Evolutionary conservation across 2,329 filamentous ascomycete species (phyloP).

Genomic region (Tothia fuscella): DNA sequence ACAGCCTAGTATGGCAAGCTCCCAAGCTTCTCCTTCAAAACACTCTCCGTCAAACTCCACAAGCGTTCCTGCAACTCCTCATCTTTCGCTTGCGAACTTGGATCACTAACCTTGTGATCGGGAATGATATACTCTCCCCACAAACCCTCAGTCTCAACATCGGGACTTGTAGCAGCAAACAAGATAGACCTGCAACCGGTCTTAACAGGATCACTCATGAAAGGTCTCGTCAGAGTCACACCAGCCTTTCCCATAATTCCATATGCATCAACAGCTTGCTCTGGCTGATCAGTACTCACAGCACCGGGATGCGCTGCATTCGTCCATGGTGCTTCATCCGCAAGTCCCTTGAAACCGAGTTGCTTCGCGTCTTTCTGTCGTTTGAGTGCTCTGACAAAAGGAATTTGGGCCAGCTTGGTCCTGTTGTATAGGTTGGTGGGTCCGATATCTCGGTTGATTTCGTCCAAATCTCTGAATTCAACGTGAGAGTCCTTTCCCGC

Average conservation of each 20-base stretch:
- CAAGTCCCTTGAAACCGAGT: conserved; percentile 19
- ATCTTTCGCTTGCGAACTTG: conserved; percentile 31
- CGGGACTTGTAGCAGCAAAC: conserved; percentile 35
- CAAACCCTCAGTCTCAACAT: conserved; percentile 31
- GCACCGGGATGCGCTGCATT: conserved; percentile 40
- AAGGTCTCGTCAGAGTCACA: conserved; percentile 30
- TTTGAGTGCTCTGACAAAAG: conserved; percentile 33
- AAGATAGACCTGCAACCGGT: conserved; percentile 36
- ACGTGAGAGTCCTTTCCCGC: conserved; percentile 19
- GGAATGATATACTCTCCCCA: conserved; percentile 38
- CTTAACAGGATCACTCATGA: conserved; percentile 39
- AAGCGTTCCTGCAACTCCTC: conserved; percentile 31
- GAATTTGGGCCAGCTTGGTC: conserved; percentile 37
- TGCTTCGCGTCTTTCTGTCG: conserved; percentile 27
- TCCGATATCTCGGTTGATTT: conserved; percentile 39
- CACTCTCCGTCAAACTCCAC: conserved; percentile 34
- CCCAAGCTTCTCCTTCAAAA: conserved; percentile 31
- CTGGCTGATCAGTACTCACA: conserved; percentile 35
- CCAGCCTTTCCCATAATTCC: conserved; percentile 35
- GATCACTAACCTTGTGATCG: conserved; percentile 34
- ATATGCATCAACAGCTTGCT: conserved; percentile 39
- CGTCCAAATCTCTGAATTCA: conserved; percentile 32
- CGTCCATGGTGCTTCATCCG: conserved; percentile 27
- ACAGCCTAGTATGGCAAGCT: conserved; percentile 9
- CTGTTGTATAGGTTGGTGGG: conserved; percentile 36